Evolutionary conservation across 1,139 yeast genomes (phyloP).

Genomic region (Yamadazyma dushanensis): DNA sequence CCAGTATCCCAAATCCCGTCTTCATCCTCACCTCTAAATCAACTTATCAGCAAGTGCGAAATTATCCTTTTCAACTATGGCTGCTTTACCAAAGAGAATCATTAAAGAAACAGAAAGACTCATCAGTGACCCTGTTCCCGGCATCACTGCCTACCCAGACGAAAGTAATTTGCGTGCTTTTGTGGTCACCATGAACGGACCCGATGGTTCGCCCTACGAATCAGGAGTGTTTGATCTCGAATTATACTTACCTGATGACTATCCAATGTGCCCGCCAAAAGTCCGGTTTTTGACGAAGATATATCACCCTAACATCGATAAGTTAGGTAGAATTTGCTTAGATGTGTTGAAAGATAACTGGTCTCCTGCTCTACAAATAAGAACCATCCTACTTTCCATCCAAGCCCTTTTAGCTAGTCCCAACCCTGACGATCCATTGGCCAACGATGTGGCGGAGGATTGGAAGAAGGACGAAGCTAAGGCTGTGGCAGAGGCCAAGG

Average conservation of each 20-base stretch:
- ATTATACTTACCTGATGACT: slow-evolving; percentile 82
- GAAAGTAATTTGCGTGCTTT: slow-evolving; percentile 92
- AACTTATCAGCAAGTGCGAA: not conserved
- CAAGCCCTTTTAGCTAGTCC: slow-evolving; percentile 96
- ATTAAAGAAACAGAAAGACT: slow-evolving; percentile 92
- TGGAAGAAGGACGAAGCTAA: slow-evolving; percentile 86
- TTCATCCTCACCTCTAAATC: not conserved
- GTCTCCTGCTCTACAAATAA: slow-evolving; percentile 97
- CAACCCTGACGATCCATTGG: slow-evolving; percentile 97
- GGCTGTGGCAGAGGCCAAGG: slow-evolving; percentile 82
- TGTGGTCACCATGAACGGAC: slow-evolving; percentile 85
- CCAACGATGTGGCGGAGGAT: slow-evolving; percentile 95
- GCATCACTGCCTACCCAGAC: slow-evolving; percentile 88
- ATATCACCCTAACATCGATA: slow-evolving; percentile 95
- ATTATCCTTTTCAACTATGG: slow-evolving; percentile 32
- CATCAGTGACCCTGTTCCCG: slow-evolving; percentile 94
- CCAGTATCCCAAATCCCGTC: not conserved
- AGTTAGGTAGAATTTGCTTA: slow-evolving; percentile 90
- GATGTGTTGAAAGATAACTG: slow-evolving; percentile 90
- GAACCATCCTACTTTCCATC: slow-evolving; percentile 88
- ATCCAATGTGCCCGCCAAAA: slow-evolving; percentile 93
- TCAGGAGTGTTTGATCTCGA: slow-evolving; percentile 75
- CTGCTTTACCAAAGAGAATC: slow-evolving; percentile 81
- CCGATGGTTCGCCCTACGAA: slow-evolving; percentile 82
- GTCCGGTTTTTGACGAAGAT: slow-evolving; percentile 90